These are phyloP conservation scores for Pascua guehoae DNA, from an alignment of 1,284 basidiomycete species.

Conservation along the genomic window DNA sequence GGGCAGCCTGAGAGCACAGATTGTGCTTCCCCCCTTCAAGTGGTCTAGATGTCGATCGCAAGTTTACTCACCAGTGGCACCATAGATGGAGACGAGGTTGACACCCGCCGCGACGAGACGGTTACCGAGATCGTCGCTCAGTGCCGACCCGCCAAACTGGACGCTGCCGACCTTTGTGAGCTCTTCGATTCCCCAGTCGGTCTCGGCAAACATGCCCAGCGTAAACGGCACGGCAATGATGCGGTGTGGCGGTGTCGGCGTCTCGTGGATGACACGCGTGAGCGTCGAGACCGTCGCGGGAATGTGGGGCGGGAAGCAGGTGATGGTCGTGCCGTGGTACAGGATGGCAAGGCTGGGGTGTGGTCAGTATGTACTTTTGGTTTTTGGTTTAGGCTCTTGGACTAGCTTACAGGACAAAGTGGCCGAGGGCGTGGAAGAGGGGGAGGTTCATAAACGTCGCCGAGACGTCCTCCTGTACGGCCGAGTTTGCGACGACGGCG, in stretches of 20 bases:
- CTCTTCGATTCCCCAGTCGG: conserved; percentile 52
- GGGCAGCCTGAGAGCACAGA: too few relatives aligned
- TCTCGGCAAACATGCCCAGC: conserved; percentile 55
- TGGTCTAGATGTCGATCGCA: too few relatives aligned
- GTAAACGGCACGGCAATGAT: conserved; percentile 53
- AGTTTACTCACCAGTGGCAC: conserved; percentile 44
- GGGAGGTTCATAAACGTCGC: conserved; percentile 55
- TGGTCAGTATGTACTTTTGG: neutral
- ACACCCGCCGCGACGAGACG: conserved; percentile 56
- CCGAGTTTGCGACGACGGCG: conserved; percentile 42
- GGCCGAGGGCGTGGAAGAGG: conserved; percentile 54
- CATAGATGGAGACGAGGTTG: conserved; percentile 58
- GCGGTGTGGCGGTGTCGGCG: conserved; percentile 42
- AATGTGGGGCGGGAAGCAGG: conserved; percentile 57
- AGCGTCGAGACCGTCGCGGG: conserved; percentile 57
- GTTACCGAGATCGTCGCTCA: conserved; percentile 57
- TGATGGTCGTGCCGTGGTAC: conserved; percentile 53
- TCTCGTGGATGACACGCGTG: conserved; percentile 35
- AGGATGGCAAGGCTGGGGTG: conserved; percentile 44
- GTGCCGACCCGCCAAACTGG: conserved; percentile 45
- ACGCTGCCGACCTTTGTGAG: conserved; percentile 57
- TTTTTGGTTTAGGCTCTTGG: too few relatives aligned
- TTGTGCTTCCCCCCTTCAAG: too few relatives aligned
- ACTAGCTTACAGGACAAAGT: conserved; percentile 51
- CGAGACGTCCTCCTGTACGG: conserved; percentile 38